These are phyloP conservation scores for Bruguiera gymnorhiza DNA, from an alignment of 345 rosid genomes.

Conservation along the genomic window DNA sequence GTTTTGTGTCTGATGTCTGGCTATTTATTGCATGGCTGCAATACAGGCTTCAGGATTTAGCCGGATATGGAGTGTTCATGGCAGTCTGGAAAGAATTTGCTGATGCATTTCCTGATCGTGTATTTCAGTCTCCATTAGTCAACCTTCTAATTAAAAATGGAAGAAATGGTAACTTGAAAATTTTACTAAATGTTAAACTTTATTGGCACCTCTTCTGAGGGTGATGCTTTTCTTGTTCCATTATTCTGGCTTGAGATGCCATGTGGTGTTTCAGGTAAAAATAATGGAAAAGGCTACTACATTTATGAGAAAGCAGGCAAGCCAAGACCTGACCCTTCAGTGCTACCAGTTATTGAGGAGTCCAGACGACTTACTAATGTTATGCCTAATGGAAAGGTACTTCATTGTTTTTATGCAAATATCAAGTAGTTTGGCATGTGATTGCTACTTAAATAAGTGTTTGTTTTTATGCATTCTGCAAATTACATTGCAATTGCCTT, in stretches of 20 bases:
- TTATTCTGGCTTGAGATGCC: background rate
- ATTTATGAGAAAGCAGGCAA: constrained; percentile 72
- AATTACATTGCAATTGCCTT: background rate
- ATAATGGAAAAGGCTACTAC: constrained; percentile 84
- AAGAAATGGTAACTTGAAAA: constrained; percentile 54
- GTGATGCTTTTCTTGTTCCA: background rate
- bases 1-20: background rate
- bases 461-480: background rate
- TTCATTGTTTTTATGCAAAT: constrained; percentile 11
- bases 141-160: constrained; percentile 73
- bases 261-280: constrained; percentile 56
- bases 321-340: constrained; percentile 88
- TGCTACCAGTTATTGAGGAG: constrained; percentile 68
- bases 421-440: constrained; percentile 4
- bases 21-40: constrained; percentile 7
- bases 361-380: constrained; percentile 60
- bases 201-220: background rate
- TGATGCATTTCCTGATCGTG: constrained; percentile 62
- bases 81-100: constrained; percentile 62
- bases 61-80: constrained; percentile 77
- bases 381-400: constrained; percentile 92
- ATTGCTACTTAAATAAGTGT: background rate
- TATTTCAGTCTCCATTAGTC: constrained; percentile 54
- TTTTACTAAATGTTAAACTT: too few relatives aligned
- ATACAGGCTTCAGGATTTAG: constrained; percentile 81